Evolutionary conservation across 208 protist species (phyloP).

Genomic region (Leishmania braziliensis): DNA sequence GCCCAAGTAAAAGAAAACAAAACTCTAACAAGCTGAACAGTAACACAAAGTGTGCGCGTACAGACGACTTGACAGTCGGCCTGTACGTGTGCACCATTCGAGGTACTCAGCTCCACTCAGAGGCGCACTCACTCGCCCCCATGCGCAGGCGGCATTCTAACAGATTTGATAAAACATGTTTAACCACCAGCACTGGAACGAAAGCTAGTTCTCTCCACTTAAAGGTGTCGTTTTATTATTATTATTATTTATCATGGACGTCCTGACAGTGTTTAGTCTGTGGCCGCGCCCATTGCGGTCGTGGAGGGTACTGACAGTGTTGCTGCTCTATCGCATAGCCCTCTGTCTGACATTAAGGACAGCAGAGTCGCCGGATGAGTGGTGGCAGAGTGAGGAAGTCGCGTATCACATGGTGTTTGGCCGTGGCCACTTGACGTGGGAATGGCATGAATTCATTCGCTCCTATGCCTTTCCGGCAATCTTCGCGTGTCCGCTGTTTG

Average conservation of each 20-base stretch:
- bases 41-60: background rate
- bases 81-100: background rate
- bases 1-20: background rate
- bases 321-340: constrained; percentile 57
- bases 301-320: constrained; percentile 10
- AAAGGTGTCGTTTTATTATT: background rate
- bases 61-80: background rate
- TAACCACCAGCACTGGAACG: background rate
- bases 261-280: constrained; percentile 21
- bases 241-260: constrained; percentile 9
- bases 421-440: constrained; percentile 80
- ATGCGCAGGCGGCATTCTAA: background rate
- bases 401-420: constrained; percentile 84
- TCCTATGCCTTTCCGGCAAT: constrained; percentile 72
- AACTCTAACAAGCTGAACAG: background rate
- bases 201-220: background rate
- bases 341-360: constrained; percentile 52
- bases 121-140: background rate
- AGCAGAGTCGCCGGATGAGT: constrained; percentile 81
- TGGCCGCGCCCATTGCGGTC: constrained; percentile 29
- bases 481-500: constrained; percentile 53
- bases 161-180: no score
- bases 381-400: constrained; percentile 88
- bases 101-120: background rate
- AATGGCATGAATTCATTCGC: constrained; percentile 77